Evolutionary conservation across 805 yeast genomes (phyloP), one percentile per base, ranked within the genome.

Genomic region (Yamadazyma kitorensis): DNA sequence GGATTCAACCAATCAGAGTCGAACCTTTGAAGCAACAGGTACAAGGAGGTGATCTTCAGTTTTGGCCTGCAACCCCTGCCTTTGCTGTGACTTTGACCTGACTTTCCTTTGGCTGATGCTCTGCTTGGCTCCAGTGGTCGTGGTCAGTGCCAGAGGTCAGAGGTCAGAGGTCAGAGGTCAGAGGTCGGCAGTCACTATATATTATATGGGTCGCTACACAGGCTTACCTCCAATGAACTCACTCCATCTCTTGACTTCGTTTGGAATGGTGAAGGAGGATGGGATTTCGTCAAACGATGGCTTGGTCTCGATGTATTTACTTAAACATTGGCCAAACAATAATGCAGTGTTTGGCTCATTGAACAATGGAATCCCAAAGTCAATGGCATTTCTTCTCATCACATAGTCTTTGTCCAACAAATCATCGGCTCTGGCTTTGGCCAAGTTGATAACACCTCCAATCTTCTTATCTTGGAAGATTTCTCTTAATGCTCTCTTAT

Each of bases 371-470:
- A 91, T 82, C 41, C 86, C 98, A 59, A 93, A 93, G 62, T 93
- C 99, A 67, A 93, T 94, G 30, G 99, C 98, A 61, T 93, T 93
- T 72, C 99, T 83, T 73, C 99, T 83, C 98, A 93, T 93, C 39
- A 91, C 82, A 62, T 93, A 93, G 65, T 93, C 97, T 62, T 84
- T 82, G 55, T 93, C 97, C 45, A 77, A 62, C 45, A 86, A 72
- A 45, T 75, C 68, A 52, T 86, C 94, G 27, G 98, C 99, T 59
- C 96, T 79, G 27, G 86, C 83, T 49, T 73, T 73, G 35, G 98
- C 97, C 54, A 93, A 75, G 68, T 93, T 93, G 76, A 91, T 81
- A 12, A 93, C 98, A 44, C 88, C 82, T 44, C 80, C 74, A 57
- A 93, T 80, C 52, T 89, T 80, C 63, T 86, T 78, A 43, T 81